Conservation (phyloP, 2,329 filamentous ascomycete genomes). For the Massarina eburnea region DNA sequence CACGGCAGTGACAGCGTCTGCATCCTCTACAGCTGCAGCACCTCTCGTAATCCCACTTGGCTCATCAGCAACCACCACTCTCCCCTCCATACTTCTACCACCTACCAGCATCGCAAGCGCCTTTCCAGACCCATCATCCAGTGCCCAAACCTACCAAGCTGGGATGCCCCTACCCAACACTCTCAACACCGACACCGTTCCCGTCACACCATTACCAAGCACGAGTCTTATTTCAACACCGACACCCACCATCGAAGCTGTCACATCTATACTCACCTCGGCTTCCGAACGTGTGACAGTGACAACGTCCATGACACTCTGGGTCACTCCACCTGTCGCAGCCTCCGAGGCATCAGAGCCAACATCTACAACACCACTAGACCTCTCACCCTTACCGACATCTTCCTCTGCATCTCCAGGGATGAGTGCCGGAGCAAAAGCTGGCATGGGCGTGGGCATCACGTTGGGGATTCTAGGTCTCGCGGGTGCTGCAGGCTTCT, state of each 20-base stretch:
- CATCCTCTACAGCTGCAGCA: background rate
- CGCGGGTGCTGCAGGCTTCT: slow-evolving; percentile 12
- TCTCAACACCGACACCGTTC: background rate
- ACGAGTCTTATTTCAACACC: background rate
- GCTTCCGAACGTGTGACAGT: background rate
- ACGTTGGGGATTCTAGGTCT: slow-evolving; percentile 16
- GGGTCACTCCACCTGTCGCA: background rate
- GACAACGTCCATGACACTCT: background rate
- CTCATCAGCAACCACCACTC: background rate
- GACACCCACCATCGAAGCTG: background rate
- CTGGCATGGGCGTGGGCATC: slow-evolving; percentile 21
- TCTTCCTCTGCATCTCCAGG: slow-evolving; percentile 1
- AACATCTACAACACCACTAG: background rate
- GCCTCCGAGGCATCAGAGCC: background rate
- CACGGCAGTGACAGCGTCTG: background rate
- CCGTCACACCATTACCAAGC: background rate
- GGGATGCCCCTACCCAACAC: background rate
- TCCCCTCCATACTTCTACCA: background rate
- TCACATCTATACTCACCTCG: background rate
- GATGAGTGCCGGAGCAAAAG: slow-evolving; percentile 11
- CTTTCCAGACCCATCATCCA: background rate
- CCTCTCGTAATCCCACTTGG: background rate
- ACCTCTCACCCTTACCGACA: slow-evolving; percentile 15
- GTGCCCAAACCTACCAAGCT: background rate
- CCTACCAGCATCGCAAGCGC: background rate